phyloP scores from a whole-genome alignment of 148 eudicot genomes.

The Rhododendron henanense region DNA sequence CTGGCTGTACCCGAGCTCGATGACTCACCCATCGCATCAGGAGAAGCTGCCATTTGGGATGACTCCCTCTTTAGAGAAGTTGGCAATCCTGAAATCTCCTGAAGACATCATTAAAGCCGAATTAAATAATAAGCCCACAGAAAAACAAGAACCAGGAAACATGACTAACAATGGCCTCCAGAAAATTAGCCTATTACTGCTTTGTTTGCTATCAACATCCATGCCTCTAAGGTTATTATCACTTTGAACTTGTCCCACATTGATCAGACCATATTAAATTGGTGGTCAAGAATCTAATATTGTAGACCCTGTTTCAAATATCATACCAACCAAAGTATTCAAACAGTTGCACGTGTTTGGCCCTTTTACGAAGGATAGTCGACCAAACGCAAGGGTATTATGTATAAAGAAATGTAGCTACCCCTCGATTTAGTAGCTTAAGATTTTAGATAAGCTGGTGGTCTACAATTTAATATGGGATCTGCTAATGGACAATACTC shows the following conservation, averaged over 20 bases:
- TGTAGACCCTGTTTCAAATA: no score
- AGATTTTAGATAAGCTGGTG: background rate
- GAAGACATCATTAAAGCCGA: background rate
- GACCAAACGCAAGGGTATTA: background rate
- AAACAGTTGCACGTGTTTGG: background rate
- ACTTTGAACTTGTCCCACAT: background rate
- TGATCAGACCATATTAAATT: background rate
- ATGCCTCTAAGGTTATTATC: background rate
- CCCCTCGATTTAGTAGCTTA: background rate
- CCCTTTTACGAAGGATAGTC: background rate
- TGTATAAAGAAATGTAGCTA: background rate
- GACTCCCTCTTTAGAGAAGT: slow-evolving; percentile 38
- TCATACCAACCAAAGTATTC: background rate
- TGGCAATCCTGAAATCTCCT: slow-evolving; percentile 53
- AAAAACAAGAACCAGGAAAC: background rate
- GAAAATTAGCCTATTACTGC: background rate
- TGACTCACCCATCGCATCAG: slow-evolving; percentile 48
- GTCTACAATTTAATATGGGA: background rate
- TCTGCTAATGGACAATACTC: background rate
- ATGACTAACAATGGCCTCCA: background rate
- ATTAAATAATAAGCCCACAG: background rate
- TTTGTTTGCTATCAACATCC: background rate
- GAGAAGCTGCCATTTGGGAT: slow-evolving; percentile 29
- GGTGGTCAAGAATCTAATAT: background rate
- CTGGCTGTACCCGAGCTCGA: slow-evolving; percentile 49